Percentiles rank a stretch among this genome's conserved stretches.
phyloP scores from a whole-genome alignment of 1,139 yeast species.

The Blastobotrys aristatus region DNA sequence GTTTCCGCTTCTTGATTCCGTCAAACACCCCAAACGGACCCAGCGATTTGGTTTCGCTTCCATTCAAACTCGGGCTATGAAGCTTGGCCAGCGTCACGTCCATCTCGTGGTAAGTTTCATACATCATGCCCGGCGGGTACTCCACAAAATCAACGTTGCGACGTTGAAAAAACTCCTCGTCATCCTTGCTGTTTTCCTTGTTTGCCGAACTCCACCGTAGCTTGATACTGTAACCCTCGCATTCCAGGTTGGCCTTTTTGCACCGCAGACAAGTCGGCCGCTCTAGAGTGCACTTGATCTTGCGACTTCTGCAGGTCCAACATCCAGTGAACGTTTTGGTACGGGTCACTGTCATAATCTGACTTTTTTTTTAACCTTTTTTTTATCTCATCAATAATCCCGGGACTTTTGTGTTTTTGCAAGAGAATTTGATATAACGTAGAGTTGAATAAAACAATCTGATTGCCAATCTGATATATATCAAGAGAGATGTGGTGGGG shows the following conservation, averaged over 20 bases:
- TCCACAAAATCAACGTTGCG: constrained; percentile 61
- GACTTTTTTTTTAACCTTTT: too few species aligned
- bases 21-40: constrained; percentile 88
- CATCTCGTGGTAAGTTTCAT: constrained; percentile 75
- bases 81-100: constrained; percentile 63
- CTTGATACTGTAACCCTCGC: constrained; percentile 81
- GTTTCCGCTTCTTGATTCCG: constrained; percentile 27
- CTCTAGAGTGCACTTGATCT: constrained; percentile 54
- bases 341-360: constrained; percentile 20
- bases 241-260: constrained; percentile 50
- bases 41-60: constrained; percentile 49
- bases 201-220: constrained; percentile 58
- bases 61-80: constrained; percentile 46
- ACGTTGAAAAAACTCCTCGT: constrained; percentile 54
- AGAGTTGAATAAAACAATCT: too few species aligned
- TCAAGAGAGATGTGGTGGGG: too few species aligned
- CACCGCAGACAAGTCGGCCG: constrained; percentile 53
- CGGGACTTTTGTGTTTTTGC: too few species aligned
- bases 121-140: constrained; percentile 56
- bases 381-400: too few species aligned
- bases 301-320: constrained; percentile 57
- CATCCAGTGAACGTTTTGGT: constrained; percentile 56
- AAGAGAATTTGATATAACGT: too few species aligned
- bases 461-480: too few species aligned
- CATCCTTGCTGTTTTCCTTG: constrained; percentile 18